Conservation (phyloP, 2,329 filamentous ascomycete species). For the Colletotrichum chlorophyti region DNA sequence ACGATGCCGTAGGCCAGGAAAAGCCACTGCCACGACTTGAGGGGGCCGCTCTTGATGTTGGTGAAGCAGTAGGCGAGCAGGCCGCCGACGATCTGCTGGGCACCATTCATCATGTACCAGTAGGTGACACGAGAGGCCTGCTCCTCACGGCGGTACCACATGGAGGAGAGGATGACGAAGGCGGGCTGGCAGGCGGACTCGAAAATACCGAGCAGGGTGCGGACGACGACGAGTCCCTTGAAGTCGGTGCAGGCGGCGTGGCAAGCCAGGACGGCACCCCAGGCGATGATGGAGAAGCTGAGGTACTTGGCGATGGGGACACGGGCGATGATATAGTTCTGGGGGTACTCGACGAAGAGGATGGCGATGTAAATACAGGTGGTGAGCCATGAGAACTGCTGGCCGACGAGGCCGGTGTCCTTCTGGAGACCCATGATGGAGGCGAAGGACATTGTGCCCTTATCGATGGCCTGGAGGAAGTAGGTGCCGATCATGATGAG, state of each 20-base stretch:
- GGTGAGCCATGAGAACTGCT: slow-evolving; percentile 72
- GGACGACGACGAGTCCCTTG: slow-evolving; percentile 62
- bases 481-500: slow-evolving; percentile 77
- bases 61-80: slow-evolving; percentile 71
- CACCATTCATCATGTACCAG: slow-evolving; percentile 82
- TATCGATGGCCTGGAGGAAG: slow-evolving; percentile 74
- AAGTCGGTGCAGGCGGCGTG: slow-evolving; percentile 70
- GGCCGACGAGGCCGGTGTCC: slow-evolving; percentile 47
- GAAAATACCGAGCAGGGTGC: slow-evolving; percentile 74
- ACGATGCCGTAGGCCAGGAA: slow-evolving; percentile 71
- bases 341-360: slow-evolving; percentile 75
- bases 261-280: slow-evolving; percentile 66
- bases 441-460: slow-evolving; percentile 70
- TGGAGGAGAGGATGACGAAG: slow-evolving; percentile 70
- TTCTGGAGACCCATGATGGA: slow-evolving; percentile 67
- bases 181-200: slow-evolving; percentile 74
- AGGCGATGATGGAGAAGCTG: slow-evolving; percentile 63
- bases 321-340: slow-evolving; percentile 64
- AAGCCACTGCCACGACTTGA: slow-evolving; percentile 73
- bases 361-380: slow-evolving; percentile 79
- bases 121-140: slow-evolving; percentile 72
- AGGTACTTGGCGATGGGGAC: slow-evolving; percentile 74
- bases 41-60: slow-evolving; percentile 56
- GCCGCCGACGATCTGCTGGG: slow-evolving; percentile 75
- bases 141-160: slow-evolving; percentile 76